phyloP scores from a whole-genome alignment of 2,329 filamentous ascomycete genomes.

The Fusarium algeriense region DNA sequence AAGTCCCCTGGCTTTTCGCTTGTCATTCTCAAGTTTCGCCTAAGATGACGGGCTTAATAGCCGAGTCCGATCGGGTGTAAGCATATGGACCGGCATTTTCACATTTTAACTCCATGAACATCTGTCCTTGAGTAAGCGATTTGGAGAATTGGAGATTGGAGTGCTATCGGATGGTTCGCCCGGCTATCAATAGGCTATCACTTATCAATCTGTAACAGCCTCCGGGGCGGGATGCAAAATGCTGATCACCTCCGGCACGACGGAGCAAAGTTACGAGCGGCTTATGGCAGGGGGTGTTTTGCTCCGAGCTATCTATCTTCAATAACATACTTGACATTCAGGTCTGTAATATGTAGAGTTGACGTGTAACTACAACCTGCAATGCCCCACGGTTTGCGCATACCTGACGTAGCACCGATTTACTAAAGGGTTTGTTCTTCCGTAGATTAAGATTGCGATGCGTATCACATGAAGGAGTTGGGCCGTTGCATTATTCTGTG shows the following conservation, averaged over 20 bases:
- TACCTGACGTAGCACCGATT: slow-evolving; percentile 18
- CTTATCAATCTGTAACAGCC: slow-evolving; percentile 21
- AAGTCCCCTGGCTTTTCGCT: slow-evolving; percentile 37
- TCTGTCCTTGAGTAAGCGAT: slow-evolving; percentile 10
- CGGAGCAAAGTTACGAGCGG: slow-evolving; percentile 24
- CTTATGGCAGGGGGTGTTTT: slow-evolving; percentile 11
- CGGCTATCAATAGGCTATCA: slow-evolving; percentile 14
- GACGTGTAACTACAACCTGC: slow-evolving; percentile 1
- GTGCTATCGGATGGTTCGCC: slow-evolving; percentile 11
- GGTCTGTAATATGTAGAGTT: not conserved
- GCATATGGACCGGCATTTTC: slow-evolving; percentile 39
- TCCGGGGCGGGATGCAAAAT: slow-evolving; percentile 8
- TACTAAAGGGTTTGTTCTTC: slow-evolving; percentile 9
- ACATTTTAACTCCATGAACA: slow-evolving; percentile 32
- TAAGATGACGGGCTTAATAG: slow-evolving; percentile 17
- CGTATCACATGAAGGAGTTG: slow-evolving; percentile 9
- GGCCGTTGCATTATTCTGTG: slow-evolving; percentile 20
- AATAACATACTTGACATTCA: not conserved
- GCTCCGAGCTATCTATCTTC: not conserved
- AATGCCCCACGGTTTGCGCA: not conserved
- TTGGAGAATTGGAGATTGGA: slow-evolving; percentile 27
- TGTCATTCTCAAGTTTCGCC: slow-evolving; percentile 7
- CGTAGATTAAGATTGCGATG: slow-evolving; percentile 29
- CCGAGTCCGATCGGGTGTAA: slow-evolving; percentile 45
- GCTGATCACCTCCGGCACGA: slow-evolving; percentile 12